Evolutionary conservation across 163 green algal species (phyloP).

Genomic region (Scenedesmus sp.): DNA sequence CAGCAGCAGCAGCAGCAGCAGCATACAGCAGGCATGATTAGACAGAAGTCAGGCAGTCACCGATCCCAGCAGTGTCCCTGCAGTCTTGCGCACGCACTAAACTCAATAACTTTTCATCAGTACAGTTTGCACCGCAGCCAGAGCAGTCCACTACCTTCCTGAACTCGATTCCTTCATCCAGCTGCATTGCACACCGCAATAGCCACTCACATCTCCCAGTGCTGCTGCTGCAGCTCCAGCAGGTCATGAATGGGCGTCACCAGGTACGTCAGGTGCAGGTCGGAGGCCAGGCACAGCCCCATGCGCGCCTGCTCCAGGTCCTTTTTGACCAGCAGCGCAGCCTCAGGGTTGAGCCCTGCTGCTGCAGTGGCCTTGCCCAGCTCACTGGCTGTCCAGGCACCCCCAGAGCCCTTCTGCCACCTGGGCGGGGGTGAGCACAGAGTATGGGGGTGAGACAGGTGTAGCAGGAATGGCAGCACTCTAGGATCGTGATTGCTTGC

Average conservation of each 20-base stretch:
- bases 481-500: too few relatives aligned
- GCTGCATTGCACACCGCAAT: background rate
- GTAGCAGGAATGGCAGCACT: too few relatives aligned
- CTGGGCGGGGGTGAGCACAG: background rate
- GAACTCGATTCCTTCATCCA: too few relatives aligned
- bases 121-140: too few relatives aligned
- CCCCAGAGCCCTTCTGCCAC: conserved; percentile 1
- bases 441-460: too few relatives aligned
- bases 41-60: too few relatives aligned
- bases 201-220: conserved; percentile 39
- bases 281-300: conserved; percentile 81
- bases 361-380: conserved; percentile 43
- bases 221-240: conserved; percentile 16
- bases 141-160: too few relatives aligned
- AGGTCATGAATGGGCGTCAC: conserved; percentile 74
- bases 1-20: background rate
- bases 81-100: too few relatives aligned
- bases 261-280: conserved; percentile 95
- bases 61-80: too few relatives aligned
- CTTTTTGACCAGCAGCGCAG: conserved; percentile 77
- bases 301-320: conserved; percentile 80
- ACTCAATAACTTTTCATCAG: too few relatives aligned
- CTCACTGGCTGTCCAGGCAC: conserved; percentile 17
- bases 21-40: too few relatives aligned
- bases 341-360: conserved; percentile 76